Base-by-base conservation (phyloP, 805 yeast species). In the Metschnikowia kofuensis region DNA sequence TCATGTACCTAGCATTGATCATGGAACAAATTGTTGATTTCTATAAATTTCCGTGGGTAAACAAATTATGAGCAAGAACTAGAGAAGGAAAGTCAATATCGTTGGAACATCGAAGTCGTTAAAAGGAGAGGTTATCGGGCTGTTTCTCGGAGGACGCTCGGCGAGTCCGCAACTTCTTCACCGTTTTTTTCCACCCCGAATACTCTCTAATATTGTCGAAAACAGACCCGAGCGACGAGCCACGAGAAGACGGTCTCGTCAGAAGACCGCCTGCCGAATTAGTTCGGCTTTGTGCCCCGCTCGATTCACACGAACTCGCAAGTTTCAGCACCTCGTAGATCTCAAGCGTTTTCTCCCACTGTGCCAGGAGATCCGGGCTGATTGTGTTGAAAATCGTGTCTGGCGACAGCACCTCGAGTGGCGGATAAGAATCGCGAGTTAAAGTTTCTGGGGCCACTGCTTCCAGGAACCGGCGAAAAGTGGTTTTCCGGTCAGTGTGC, bases 151-250 rank as follows among this genome's bases (percentile, higher is more conserved):
- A 46, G 11, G 58, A 54, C 39, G 62, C 63, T 35, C 74, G 56
- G 42, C 75, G 57, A 31, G 66, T 54, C 43, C 61, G 63, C 45
- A 69, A 62, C 52, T 63, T 68, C 55, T 59, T 63, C 40, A 61
- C 65, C 13, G 66, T 60, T 42, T 56, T 65, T 44, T 58, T 61
- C 59, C 65, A 63, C 40, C 57, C 61, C 8, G 59, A 50, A 50
- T 57, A 59, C 42, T 67, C 72, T 53, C 61, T 62, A 38, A 67
- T 52, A 15, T 56, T 56, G 37, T 67, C 71, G 52, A 68, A 63
- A 11, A 68, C 55, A 10, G 64, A 59, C 7, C 71, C 69, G 10
- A 68, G 53, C 4, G 70, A 65, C 28, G 63, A 59, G n/a, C 70
- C 69, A n/a, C 72, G 57, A 1, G 57, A 49, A 6, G 59, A 50